Percentiles rank a stretch among this genome's conserved stretches.
These are phyloP conservation scores for Bonia amplexicaulis DNA, from an alignment of 176 grass and related monocot genomes.

Conservation along the genomic window DNA sequence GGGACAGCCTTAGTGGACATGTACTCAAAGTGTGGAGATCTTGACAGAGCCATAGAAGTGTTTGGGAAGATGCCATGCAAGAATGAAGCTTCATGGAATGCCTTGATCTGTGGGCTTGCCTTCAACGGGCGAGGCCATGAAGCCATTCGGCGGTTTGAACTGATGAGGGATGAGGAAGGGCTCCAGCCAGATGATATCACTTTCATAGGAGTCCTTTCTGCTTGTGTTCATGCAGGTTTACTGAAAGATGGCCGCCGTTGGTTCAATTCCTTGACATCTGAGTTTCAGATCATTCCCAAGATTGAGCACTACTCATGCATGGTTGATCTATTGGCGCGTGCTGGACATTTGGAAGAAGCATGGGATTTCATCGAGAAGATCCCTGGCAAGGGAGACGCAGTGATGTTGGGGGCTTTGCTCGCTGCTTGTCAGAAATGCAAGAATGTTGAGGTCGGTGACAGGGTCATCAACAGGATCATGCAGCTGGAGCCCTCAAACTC, in stretches of 20 bases:
- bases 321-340: conserved; percentile 70
- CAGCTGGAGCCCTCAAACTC: conserved; percentile 76
- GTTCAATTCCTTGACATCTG: conserved; percentile 53
- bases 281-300: conserved; percentile 55
- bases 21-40: conserved; percentile 79
- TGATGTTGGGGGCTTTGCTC: conserved; percentile 73
- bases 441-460: conserved; percentile 64
- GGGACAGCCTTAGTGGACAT: conserved; percentile 87
- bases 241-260: conserved; percentile 52
- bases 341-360: conserved; percentile 72
- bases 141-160: conserved; percentile 59
- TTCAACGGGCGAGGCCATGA: conserved; percentile 52
- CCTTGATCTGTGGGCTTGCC: conserved; percentile 74
- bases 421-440: conserved; percentile 60
- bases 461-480: conserved; percentile 63
- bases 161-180: conserved; percentile 51
- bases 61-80: conserved; percentile 60
- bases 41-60: conserved; percentile 43
- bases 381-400: conserved; percentile 58
- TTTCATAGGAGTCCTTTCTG: conserved; percentile 69
- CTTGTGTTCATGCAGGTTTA: conserved; percentile 76
- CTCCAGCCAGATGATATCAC: conserved; percentile 58
- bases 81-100: conserved; percentile 81
- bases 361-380: conserved; percentile 72
- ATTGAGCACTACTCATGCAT: conserved; percentile 88